Evolutionary conservation across 306 rosid species (phyloP), one percentile per base, ranked within the genome.

Genomic region (Prunus davidiana): DNA sequence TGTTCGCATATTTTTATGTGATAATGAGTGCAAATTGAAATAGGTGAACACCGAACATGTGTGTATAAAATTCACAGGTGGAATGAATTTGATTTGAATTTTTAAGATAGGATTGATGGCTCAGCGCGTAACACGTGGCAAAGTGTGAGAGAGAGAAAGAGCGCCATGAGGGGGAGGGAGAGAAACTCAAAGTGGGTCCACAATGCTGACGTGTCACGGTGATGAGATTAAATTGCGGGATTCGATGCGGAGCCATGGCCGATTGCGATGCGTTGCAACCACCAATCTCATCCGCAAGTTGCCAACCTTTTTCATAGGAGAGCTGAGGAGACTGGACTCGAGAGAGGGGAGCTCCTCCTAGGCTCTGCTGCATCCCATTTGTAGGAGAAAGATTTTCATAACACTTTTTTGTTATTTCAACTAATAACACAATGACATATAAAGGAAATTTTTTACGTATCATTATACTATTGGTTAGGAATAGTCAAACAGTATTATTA

Each of bases 201-300:
- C 18, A 6, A 8, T 13, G 19, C 64, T 62, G 4, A 15, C 24
- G 45, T 63, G 46, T 32, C 30, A 63, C 6, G 13, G 45, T 90
- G 93, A 32, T 85, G 6, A 32, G 71, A 84, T 79, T 72, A 85
- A 90, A 76, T 81, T 69, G 78, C 54, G 84, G 79, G 85, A 85
- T 88, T 75, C 3, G 10, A 12, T 25, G 3, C 80, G 82, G 51
- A 71, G 22, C 75, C 76, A 74, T 69, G 67, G 68, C n/a, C 13
- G 67, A 63, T 63, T 63, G 20, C 6, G 43, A 73, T 68, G 79
- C 85, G 24, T 56, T 10, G 62, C 62, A 58, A 63, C 83, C 58
- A 70, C 86, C 81, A 88, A 86, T 88, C 88, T 82, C 81, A 82
- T 80, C 81, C 69, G 82, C 50, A 58, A n/a, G 6, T 6, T 62